Percentiles rank a stretch among this genome's conserved stretches.
phyloP scores from a whole-genome alignment of 1,139 yeast species.

The Protomyces macrosporus region DNA sequence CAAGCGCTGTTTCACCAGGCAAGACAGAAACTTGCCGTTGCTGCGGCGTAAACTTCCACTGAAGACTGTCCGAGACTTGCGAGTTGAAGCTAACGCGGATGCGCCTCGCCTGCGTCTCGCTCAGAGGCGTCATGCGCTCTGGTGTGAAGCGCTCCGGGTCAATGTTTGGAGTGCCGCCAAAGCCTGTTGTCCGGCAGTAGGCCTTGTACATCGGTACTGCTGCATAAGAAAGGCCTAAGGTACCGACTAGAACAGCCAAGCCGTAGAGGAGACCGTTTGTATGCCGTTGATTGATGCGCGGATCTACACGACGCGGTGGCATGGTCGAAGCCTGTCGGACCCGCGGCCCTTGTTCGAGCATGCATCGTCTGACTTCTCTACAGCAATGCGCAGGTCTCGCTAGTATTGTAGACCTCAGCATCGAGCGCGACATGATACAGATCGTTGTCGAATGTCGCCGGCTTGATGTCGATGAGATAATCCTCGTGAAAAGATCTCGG shows the following conservation, averaged over 20 bases:
- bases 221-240: slow-evolving; percentile 76
- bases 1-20: slow-evolving; percentile 97
- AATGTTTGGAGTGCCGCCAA: slow-evolving; percentile 92
- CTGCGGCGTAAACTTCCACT: slow-evolving; percentile 94
- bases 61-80: slow-evolving; percentile 83
- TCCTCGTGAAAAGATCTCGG: too few species aligned
- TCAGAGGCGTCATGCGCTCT: slow-evolving; percentile 83
- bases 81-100: slow-evolving; percentile 82
- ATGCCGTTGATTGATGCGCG: slow-evolving; percentile 2
- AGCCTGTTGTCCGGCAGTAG: slow-evolving; percentile 90
- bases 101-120: slow-evolving; percentile 58
- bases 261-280: slow-evolving; percentile 29
- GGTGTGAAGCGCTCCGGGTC: slow-evolving; percentile 74
- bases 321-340: not conserved
- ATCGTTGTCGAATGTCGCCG: too few species aligned
- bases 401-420: not conserved
- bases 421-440: not conserved
- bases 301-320: not conserved
- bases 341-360: not conserved
- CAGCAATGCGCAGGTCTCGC: not conserved
- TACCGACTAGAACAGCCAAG: slow-evolving; percentile 52
- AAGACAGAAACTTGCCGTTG: slow-evolving; percentile 88
- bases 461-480: too few species aligned
- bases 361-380: not conserved
- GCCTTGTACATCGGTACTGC: slow-evolving; percentile 92